Conservation (phyloP, 1,139 yeast genomes). For the Nakaseomyces sp. region DNA sequence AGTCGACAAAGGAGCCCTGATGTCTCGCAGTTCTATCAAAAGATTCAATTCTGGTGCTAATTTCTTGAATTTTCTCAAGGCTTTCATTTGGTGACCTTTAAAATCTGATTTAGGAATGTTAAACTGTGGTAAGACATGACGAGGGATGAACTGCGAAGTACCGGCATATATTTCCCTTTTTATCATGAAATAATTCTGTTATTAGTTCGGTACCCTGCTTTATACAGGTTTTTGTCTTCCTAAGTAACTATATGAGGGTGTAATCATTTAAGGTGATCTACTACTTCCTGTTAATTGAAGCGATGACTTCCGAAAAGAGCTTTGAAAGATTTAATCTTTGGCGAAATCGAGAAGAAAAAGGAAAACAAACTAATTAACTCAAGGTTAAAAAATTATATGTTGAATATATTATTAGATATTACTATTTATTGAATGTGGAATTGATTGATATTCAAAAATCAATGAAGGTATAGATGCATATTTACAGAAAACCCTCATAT, state of each 20-base stretch:
- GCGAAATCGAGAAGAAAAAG: no score
- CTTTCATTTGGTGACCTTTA: slow-evolving; percentile 86
- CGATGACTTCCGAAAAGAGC: no score
- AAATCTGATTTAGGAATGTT: slow-evolving; percentile 67
- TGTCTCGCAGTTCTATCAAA: slow-evolving; percentile 75
- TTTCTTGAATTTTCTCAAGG: slow-evolving; percentile 59
- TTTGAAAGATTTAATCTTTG: no score
- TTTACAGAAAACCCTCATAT: neutral
- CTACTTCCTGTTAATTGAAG: no score
- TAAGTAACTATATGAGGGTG: no score
- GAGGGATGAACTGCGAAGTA: slow-evolving; percentile 31
- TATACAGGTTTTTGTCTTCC: no score
- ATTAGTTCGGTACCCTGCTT: no score
- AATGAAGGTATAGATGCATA: neutral
- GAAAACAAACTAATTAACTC: no score
- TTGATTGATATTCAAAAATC: neutral
- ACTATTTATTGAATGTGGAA: neutral
- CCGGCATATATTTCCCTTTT: neutral
- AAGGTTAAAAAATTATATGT: no score
- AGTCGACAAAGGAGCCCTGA: slow-evolving; percentile 81
- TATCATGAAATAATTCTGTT: no score
- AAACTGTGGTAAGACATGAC: slow-evolving; percentile 53
- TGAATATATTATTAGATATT: neutral
- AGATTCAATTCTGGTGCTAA: slow-evolving; percentile 75
- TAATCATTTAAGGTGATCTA: no score